phyloP scores from a whole-genome alignment of 106 monocot species.

The Chionographis japonica region DNA sequence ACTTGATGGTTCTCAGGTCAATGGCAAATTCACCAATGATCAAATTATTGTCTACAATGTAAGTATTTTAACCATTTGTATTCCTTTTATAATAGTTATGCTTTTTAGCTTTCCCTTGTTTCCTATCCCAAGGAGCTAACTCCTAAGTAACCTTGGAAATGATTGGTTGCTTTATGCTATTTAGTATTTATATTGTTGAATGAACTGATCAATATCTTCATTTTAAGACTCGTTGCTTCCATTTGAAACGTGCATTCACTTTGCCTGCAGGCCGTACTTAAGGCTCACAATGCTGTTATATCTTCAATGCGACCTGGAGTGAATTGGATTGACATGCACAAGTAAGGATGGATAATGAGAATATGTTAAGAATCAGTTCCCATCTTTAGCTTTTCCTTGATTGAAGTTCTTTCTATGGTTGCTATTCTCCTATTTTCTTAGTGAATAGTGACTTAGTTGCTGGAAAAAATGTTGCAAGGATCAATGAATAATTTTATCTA shows the following conservation, averaged over 20 bases:
- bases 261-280: constrained; percentile 70
- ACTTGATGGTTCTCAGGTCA: constrained; percentile 39
- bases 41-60: constrained; percentile 87
- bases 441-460: background rate
- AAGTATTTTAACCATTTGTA: constrained; percentile 16
- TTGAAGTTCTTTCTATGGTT: background rate
- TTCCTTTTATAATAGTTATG: background rate
- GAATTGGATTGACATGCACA: constrained; percentile 94
- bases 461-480: background rate
- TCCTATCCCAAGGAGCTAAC: no score
- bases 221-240: background rate
- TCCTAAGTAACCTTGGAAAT: no score
- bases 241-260: background rate
- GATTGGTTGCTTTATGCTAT: no score
- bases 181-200: no score
- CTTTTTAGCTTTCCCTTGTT: no score
- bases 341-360: constrained; percentile 31
- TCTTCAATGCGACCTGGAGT: constrained; percentile 78
- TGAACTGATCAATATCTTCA: no score
- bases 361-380: background rate
- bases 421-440: background rate
- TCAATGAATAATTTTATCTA: no score
- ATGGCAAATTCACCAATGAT: constrained; percentile 81
- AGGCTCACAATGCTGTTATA: constrained; percentile 84
- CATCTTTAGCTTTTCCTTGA: background rate